phyloP scores from a whole-genome alignment of 352 stramenopile genomes.

The Phytopythium oedochilum region DNA sequence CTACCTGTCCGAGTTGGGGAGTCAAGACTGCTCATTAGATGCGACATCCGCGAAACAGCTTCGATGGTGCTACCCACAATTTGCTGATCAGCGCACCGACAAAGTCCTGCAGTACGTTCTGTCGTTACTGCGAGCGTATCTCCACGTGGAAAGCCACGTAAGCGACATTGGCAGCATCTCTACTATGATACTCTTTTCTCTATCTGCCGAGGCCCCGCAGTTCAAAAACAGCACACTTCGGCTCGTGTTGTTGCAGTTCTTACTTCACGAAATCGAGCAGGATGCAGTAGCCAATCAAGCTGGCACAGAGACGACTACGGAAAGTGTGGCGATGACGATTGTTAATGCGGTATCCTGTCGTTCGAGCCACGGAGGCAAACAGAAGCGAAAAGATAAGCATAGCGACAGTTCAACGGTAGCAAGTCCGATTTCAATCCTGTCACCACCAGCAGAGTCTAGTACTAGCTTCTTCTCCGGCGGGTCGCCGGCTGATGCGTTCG shows the following conservation, averaged over 20 bases:
- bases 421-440: constrained; percentile 6
- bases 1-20: constrained; percentile 53
- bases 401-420: constrained; percentile 9
- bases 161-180: constrained; percentile 39
- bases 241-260: constrained; percentile 41
- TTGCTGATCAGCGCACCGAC: constrained; percentile 27
- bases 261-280: constrained; percentile 54
- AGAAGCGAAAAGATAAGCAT: constrained; percentile 36
- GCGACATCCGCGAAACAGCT: constrained; percentile 22
- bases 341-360: constrained; percentile 39
- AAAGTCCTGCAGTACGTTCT: constrained; percentile 46
- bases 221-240: constrained; percentile 22
- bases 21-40: constrained; percentile 27
- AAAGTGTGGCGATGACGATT: constrained; percentile 26
- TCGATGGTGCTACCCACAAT: constrained; percentile 51
- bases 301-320: neutral
- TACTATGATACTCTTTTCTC: constrained; percentile 48
- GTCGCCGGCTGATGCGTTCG: constrained; percentile 6
- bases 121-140: constrained; percentile 30
- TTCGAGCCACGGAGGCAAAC: constrained; percentile 4
- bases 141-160: constrained; percentile 55
- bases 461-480: neutral
- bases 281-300: constrained; percentile 9
- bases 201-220: constrained; percentile 29
- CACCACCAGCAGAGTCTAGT: neutral